A percentile compares a stretch with the other conserved stretches of the same genome.
Conservation (phyloP, 2,329 filamentous ascomycete species). For the Aspergillus japonicus region DNA sequence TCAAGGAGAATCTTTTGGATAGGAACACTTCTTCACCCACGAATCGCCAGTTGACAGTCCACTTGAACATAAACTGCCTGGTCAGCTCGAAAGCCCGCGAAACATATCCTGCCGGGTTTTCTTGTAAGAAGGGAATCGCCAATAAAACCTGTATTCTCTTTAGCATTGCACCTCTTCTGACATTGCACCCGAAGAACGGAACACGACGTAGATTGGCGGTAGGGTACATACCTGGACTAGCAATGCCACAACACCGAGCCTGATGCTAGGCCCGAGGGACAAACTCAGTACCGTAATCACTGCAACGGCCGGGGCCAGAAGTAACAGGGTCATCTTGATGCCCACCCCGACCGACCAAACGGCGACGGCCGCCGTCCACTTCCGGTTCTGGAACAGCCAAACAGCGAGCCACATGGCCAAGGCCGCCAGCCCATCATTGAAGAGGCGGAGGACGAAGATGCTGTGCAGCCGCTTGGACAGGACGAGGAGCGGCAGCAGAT, state of each 20-base stretch:
- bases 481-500: conserved; percentile 80
- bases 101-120: conserved; percentile 69
- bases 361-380: conserved; percentile 71
- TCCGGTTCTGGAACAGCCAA: conserved; percentile 69
- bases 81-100: conserved; percentile 86
- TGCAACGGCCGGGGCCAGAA: conserved; percentile 78
- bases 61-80: conserved; percentile 89
- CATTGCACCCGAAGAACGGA: too few species aligned
- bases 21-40: conserved; percentile 81
- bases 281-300: conserved; percentile 71
- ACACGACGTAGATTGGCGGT: background rate
- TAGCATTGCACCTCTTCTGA: background rate
- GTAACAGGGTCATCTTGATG: conserved; percentile 91
- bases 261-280: conserved; percentile 65
- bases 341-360: conserved; percentile 77
- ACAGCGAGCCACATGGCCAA: conserved; percentile 83
- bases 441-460: conserved; percentile 86
- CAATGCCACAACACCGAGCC: conserved; percentile 67
- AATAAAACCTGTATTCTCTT: conserved; percentile 47
- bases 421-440: conserved; percentile 91
- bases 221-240: conserved; percentile 67
- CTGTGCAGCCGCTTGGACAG: conserved; percentile 91
- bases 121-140: conserved; percentile 64
- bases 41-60: conserved; percentile 99
- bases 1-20: conserved; percentile 65